phyloP scores from a whole-genome alignment of 163 green algal genomes.

The Botryococcus braunii region DNA sequence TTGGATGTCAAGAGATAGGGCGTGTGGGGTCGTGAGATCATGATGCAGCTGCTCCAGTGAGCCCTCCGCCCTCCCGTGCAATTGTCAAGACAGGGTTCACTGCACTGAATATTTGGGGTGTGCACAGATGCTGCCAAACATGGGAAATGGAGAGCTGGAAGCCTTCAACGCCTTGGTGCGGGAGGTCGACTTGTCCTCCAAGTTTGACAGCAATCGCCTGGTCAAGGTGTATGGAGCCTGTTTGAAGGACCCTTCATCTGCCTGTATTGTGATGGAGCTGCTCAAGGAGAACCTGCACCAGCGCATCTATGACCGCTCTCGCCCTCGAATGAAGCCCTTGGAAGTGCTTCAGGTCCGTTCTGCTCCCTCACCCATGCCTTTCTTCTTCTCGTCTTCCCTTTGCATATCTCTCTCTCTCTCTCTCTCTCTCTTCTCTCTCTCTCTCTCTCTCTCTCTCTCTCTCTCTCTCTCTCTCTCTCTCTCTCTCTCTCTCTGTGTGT shows the following conservation, averaged over 20 bases:
- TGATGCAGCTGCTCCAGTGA: too few relatives aligned
- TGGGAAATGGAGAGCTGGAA: constrained; percentile 15
- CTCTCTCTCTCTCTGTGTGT: too few relatives aligned
- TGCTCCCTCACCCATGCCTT: too few relatives aligned
- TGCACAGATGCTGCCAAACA: constrained; percentile 10
- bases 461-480: too few relatives aligned
- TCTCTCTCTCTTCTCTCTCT: too few relatives aligned
- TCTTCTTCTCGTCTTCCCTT: too few relatives aligned
- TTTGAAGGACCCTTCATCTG: constrained; percentile 30
- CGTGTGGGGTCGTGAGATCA: too few relatives aligned
- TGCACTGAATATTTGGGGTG: background rate
- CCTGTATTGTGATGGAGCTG: constrained; percentile 67
- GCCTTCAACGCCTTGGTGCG: constrained; percentile 34
- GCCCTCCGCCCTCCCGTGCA: too few relatives aligned
- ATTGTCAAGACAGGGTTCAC: too few relatives aligned
- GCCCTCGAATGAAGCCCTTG: constrained; percentile 27
- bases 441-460: too few relatives aligned
- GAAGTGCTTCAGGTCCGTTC: constrained; percentile 37
- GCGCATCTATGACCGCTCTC: constrained; percentile 41
- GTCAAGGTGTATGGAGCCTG: constrained; percentile 52
- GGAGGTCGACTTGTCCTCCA: constrained; percentile 47
- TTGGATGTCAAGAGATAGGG: too few relatives aligned
- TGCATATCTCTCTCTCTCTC: too few relatives aligned
- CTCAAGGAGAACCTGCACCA: constrained; percentile 45
- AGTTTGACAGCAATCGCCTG: constrained; percentile 37